Base-by-base conservation (phyloP, 805 yeast species). In the Clavispora santaluciae region DNA sequence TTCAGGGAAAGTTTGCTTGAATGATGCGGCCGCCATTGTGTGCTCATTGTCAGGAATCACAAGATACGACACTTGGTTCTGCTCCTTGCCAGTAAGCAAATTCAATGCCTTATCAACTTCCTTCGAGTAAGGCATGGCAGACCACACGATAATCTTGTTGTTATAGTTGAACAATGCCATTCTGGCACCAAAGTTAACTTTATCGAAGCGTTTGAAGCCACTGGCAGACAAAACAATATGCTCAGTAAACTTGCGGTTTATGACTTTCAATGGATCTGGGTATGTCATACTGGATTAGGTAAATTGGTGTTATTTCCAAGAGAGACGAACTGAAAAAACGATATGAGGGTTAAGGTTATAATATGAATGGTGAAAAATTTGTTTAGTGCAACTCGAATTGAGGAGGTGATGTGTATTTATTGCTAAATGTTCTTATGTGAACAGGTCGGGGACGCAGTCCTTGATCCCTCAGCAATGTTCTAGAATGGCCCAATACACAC, bases 1-100 rank as follows among this genome's bases (percentile, higher is more conserved):
- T 2, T 64, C 52, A 3, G 86, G 85, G 54, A 63, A 71, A 40
- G 61, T 57, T 15, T 66, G 63, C 53, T 75, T 73, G 60, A 81
- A 75, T 11, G 74, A 71, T 20, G 59, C 53, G 10, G 81, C 76
- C 3, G 83, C 85, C 76, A 82, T 61, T 1, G 84, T 78, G 53
- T 83, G 89, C 47, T 79, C 84, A 23, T 48, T 53, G 52, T 83
- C 86, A 2, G 88, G 87, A 35, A 83, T 68, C 31, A 83, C 67
- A 26, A 79, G 63, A 46, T 78, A 73, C 2, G 72, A 56, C 30
- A 79, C 66, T 22, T 70, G 67, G 22, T 57, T 50, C 10, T 61
- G 42, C 35, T 60, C 59, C 1, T 65, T 57, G 3, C 60, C 56
- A 15, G 61, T 61, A 16, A 63, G 45, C 24, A 55, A 46, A 39